Conservation (phyloP, 139 green algal species). For the Tetratostichococcus sp. region DNA sequence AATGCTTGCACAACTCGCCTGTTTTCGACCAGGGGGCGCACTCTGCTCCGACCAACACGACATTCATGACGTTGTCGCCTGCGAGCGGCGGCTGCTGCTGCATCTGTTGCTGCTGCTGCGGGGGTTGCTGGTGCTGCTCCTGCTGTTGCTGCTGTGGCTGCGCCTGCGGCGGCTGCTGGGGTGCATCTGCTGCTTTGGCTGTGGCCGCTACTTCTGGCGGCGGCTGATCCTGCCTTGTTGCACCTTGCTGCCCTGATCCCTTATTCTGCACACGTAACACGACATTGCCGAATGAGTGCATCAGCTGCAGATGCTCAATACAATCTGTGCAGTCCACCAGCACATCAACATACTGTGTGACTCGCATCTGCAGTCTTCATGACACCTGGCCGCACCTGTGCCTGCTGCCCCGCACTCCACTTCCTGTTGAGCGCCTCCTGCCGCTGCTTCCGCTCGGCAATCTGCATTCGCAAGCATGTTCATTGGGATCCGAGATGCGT, state of each 20-base stretch:
- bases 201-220: not conserved
- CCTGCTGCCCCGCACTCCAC: constrained; percentile 34
- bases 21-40: constrained; percentile 97
- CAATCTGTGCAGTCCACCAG: no score
- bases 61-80: constrained; percentile 80
- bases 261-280: no score
- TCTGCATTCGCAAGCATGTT: constrained; percentile 57
- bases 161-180: constrained; percentile 9
- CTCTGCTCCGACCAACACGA: constrained; percentile 95
- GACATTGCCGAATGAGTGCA: no score
- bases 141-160: not conserved
- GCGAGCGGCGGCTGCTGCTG: constrained; percentile 18
- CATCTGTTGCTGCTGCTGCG: not conserved
- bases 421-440: constrained; percentile 55
- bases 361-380: no score
- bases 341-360: no score
- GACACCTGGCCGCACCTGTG: not conserved
- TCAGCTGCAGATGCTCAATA: no score
- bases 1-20: no score
- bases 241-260: not conserved
- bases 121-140: constrained; percentile 18
- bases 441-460: constrained; percentile 65
- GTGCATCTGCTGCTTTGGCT: not conserved
- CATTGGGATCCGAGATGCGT: not conserved
- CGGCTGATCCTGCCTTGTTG: not conserved